Evolutionary conservation across 2,329 filamentous ascomycete species (phyloP), one percentile per base, ranked within the genome.

Genomic region (Bipolaris victoriae): DNA sequence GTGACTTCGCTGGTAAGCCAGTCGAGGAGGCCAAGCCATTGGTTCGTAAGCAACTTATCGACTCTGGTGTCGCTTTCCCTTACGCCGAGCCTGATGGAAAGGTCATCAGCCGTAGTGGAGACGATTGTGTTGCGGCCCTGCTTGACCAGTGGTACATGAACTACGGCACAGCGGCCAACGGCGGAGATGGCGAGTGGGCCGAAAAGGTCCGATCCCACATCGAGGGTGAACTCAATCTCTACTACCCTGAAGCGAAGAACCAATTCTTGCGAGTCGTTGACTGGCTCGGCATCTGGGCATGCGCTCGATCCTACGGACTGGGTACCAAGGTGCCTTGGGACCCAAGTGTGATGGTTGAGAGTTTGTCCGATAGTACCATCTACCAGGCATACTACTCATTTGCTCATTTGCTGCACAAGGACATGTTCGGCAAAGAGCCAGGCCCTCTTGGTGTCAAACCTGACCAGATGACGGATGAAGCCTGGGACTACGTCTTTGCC

Each of bases 141-240:
- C 88, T 98, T 72, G 94, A 97, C 69, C 95, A 99, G 79, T 99
- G 95, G 93, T 99, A 96, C 80, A 82, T 99, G 69, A 94, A 97
- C 79, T 99, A 99, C 72, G 95, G 95, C 61, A 78, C 77, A 16
- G 74, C 77, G 18, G 79, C 79, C 43, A 79, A 79, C 49, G 90
- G 93, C 78, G 91, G 91, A 61, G 86, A 88, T 67, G 79, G 80
- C 41, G 84, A 88, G 48, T 98, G 95, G 95, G 90, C 90, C 72
- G 80, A 90, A 61, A 82, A 85, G 41, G 91, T 78, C 35, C 62
- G 76, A 39, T 66, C 85, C 58, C 71, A 77, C 52, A 70, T 77
- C 40, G 64, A 73, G 39, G 85, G 85, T 61, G 86, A 85, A 29
- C 80, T 97, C 60, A 90, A 97, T 77, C 91, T 90, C 7, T 98